A percentile compares a stretch with the other conserved stretches of the same genome.
Evolutionary conservation across 192 early-diverging fungal genomes (phyloP).

Genomic region (Neocallimastix lanati): DNA sequence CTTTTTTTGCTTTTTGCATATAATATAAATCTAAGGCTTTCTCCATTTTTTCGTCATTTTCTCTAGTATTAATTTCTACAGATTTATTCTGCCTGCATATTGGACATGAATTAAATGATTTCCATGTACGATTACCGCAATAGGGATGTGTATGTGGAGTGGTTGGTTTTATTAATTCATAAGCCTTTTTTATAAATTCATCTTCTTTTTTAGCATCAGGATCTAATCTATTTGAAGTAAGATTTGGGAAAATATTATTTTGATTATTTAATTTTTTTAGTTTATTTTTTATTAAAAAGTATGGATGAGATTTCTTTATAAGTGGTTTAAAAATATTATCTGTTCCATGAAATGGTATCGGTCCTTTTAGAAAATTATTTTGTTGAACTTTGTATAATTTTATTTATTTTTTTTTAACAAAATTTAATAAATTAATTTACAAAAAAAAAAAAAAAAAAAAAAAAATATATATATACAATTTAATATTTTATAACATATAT

Average conservation of each 20-base stretch:
- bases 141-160: not conserved
- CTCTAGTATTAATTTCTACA: not conserved
- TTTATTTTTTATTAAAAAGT: not conserved
- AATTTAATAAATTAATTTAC: too few relatives aligned
- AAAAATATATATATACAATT: too few relatives aligned
- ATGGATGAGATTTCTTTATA: not conserved
- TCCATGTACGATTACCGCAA: not conserved
- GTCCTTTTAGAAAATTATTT: not conserved
- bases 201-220: not conserved
- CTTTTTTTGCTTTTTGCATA: not conserved
- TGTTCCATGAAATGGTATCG: not conserved
- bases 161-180: not conserved
- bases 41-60: not conserved
- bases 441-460: too few relatives aligned
- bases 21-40: not conserved
- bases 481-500: too few relatives aligned
- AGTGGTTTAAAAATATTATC: not conserved
- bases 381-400: not conserved
- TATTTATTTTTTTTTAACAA: too few relatives aligned
- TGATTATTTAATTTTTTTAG: not conserved
- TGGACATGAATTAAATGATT: not conserved
- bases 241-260: not conserved
- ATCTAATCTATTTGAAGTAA: not conserved
- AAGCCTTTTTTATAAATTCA: not conserved
- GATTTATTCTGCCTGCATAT: not conserved